Base-by-base conservation (phyloP, 495 filamentous ascomycete species). In the Annulohypoxylon nitens region DNA sequence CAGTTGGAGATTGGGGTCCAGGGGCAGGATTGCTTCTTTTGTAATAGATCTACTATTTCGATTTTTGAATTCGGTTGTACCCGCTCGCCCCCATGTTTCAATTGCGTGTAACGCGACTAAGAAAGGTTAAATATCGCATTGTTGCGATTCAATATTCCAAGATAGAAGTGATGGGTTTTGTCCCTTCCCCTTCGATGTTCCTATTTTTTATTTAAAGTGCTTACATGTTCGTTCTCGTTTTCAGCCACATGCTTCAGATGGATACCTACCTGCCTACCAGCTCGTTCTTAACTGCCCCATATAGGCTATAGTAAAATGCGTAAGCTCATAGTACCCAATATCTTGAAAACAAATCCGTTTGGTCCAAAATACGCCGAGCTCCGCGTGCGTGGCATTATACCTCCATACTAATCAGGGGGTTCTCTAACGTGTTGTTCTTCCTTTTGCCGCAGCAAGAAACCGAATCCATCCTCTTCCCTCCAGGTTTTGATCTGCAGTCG, bases 371-470 rank as follows among this genome's bases (percentile, higher is more conserved):
- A 7, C 33, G 26, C 26, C 53, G 53, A 20, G n/a, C 36, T 43
- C 53, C 53, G 53, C 33, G 33, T 57, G 53, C 53, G 53, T 57
- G 53, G 53, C 53, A 36, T 11, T 37, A 20, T 26, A 57, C 3
- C 30, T 30, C 30, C 53, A 37, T 16, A 37, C 53, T 57, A 57
- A 57, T 57, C 30, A 37, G 53, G 53, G 53, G n/a, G 9, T 57
- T 5, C 50, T 26, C 51, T 55, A 33, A 55, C 51, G 25, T 36
- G 53, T 37, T 37, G 53, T 37, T 14, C 14, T 57, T 16, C 33
- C 10, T 16, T 55, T 33, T 54, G 50, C 53, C 53, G 33, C 30
- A 11, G 53, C 10, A 20, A 37, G 53, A 57, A 37, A 36, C n/a
- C 37, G n/a, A 54, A 47, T 57, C 53, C 53, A 26, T 34, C 26